A percentile compares a stretch with the other conserved stretches of the same genome.
These are phyloP conservation scores for Phaeophleospora eucalypticola DNA, from an alignment of 2,329 filamentous ascomycete species.

Conservation along the genomic window DNA sequence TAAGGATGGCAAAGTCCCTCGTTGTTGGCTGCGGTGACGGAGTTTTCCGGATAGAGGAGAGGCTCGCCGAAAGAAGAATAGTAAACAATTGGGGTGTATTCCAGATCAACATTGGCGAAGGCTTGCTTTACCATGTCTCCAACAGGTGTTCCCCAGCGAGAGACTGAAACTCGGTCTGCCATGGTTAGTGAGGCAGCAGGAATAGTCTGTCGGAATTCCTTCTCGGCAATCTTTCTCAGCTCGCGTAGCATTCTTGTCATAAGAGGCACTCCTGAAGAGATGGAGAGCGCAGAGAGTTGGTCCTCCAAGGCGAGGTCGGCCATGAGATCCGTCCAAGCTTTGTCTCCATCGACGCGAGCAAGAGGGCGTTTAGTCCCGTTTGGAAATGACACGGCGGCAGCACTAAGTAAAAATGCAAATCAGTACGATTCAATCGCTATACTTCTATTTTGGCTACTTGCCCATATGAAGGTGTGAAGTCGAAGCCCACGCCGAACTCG, in stretches of 20 bases:
- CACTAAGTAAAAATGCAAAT: not conserved
- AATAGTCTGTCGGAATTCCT: not conserved
- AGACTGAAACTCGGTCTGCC: not conserved
- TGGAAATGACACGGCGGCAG: not conserved
- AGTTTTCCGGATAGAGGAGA: not conserved
- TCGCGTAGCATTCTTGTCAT: not conserved
- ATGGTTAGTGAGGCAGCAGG: not conserved
- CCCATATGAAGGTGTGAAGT: slow-evolving; percentile 2
- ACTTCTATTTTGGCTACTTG: not conserved
- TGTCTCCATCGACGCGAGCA: not conserved
- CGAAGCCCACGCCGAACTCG: not conserved
- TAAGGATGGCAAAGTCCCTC: slow-evolving; percentile 1
- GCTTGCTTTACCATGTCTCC: not conserved
- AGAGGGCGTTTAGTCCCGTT: not conserved
- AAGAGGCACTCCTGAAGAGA: not conserved
- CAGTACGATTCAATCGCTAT: not conserved
- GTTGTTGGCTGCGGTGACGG: not conserved
- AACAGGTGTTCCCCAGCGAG: not conserved
- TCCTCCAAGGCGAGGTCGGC: not conserved
- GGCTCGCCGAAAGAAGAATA: not conserved
- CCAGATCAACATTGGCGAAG: not conserved
- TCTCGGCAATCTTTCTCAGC: not conserved
- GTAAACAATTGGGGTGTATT: not conserved
- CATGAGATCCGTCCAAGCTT: not conserved
- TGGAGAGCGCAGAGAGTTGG: not conserved